phyloP scores from a whole-genome alignment of 2,329 filamentous ascomycete genomes.

The Ceratocystiopsis sp. region DNA sequence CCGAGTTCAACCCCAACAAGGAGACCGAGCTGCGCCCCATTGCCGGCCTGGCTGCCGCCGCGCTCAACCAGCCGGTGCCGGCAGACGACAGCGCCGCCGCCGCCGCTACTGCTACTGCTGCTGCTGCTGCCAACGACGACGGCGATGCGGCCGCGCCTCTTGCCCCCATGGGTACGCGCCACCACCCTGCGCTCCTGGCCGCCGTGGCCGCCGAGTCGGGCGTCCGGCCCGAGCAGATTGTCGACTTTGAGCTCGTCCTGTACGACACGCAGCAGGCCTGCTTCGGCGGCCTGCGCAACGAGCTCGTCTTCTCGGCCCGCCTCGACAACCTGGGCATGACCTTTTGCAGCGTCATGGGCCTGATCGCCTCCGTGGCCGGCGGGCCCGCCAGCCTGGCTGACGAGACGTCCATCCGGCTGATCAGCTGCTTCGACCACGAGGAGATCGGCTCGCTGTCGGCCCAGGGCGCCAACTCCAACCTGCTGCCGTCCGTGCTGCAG shows the following conservation, averaged over 20 bases:
- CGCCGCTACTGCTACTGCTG: conserved; percentile 23
- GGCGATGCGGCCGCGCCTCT: conserved; percentile 45
- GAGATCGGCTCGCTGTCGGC: conserved; percentile 88
- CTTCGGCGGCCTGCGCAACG: conserved; percentile 77
- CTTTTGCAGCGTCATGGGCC: conserved; percentile 72
- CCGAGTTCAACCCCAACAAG: conserved; percentile 88
- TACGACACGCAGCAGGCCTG: conserved; percentile 89
- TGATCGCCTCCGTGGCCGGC: conserved; percentile 61
- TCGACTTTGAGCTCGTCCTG: conserved; percentile 93
- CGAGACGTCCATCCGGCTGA: conserved; percentile 58
- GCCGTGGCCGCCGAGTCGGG: conserved; percentile 68
- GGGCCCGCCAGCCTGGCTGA: conserved; percentile 46
- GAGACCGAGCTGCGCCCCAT: conserved; percentile 94
- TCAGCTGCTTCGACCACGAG: conserved; percentile 93
- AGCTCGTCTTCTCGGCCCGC: conserved; percentile 90
- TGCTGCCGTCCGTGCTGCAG: conserved; percentile 72
- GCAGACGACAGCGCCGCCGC: conserved; percentile 15
- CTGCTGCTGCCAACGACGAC: conserved; percentile 20
- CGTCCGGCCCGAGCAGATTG: conserved; percentile 50
- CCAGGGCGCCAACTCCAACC: conserved; percentile 84
- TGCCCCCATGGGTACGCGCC: conserved; percentile 56
- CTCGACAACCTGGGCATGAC: conserved; percentile 96
- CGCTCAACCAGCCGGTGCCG: conserved; percentile 52
- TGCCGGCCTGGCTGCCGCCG: conserved; percentile 67
- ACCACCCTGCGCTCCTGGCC: conserved; percentile 76